A percentile compares a stretch with the other conserved stretches of the same genome.
These are phyloP conservation scores for Gossypium raimondii DNA, from an alignment of 345 rosid genomes.

Conservation along the genomic window DNA sequence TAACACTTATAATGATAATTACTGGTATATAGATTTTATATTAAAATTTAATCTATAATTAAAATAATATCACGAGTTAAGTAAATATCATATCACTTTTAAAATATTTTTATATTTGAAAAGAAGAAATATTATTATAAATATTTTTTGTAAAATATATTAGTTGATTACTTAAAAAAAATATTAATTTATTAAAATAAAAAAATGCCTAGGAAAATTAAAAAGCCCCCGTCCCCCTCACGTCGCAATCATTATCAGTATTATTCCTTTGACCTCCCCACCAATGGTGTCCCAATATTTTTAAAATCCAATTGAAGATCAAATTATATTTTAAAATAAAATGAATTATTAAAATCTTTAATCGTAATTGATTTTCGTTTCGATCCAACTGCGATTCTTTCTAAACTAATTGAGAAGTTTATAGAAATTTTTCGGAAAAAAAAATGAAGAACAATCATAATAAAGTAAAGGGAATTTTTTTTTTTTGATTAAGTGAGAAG, in stretches of 20 bases:
- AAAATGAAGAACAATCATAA: background rate
- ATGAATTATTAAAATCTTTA: background rate
- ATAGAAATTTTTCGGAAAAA: background rate
- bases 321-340: too few species aligned
- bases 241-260: background rate
- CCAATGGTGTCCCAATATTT: slow-evolving; percentile 5
- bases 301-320: background rate
- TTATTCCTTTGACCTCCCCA: slow-evolving; percentile 8
- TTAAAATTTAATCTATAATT: too few species aligned
- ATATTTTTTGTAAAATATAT: too few species aligned
- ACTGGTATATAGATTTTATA: too few species aligned
- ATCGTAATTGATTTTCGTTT: background rate
- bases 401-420: background rate
- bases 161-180: too few species aligned
- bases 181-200: background rate
- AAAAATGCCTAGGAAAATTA: background rate
- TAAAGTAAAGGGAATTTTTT: background rate
- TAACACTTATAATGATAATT: too few species aligned
- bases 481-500: background rate
- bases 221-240: background rate
- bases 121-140: too few species aligned
- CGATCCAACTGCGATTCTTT: background rate
- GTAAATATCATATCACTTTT: too few species aligned
- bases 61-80: too few species aligned
- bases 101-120: too few species aligned